Evolutionary conservation across 2,329 filamentous ascomycete species (phyloP), one percentile per base, ranked within the genome.

Genomic region (Pestalotiopsis sp.): DNA sequence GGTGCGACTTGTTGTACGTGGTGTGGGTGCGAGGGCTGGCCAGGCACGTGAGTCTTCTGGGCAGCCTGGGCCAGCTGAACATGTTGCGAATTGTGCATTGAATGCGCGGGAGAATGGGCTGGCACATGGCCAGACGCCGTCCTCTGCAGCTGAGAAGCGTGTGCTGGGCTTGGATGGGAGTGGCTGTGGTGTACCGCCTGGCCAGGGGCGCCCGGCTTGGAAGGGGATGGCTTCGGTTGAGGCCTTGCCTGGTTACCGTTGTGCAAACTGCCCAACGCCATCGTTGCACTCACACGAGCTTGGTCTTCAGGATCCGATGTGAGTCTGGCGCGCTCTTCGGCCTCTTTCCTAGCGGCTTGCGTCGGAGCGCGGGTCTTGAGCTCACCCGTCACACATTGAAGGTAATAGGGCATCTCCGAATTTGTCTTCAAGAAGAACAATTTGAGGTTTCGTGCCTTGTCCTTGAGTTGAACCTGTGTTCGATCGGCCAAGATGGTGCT

Each of bases 391-490:
- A 97, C 94, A 38, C 92, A 93, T 75, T 95, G 91, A 25, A 97
- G 82, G 74, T 96, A 96, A 74, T 93, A 94, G 0, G 94, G 94
- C 78, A 97, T 95, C 75, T 97, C 94, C 4, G 94, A 94, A 66
- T 94, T 94, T 20, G 92, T 95, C 83, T 97, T 97, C 67, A 97
- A 83, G 80, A 97, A 97, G 82, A 96, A 97, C 0, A 97, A 82
- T 79, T 97, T 97, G 63, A 97, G 81, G 72, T 97, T 97, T 64
- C 94, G 87, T 0, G 94, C 94, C 80, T 97, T 97, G 77, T 97
- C 94, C 79, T 97, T 97, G 13, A 97, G 85, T 77, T 97, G 94
- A 0, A 97, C 94, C 76, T 97, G 94, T 59, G 94, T 97, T 41
- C 94, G 88, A 77, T 97, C 94, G 74, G 95, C 95, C 23, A 97